Conservation (phyloP, 129 eudicot genomes). For the Centella asiatica region DNA sequence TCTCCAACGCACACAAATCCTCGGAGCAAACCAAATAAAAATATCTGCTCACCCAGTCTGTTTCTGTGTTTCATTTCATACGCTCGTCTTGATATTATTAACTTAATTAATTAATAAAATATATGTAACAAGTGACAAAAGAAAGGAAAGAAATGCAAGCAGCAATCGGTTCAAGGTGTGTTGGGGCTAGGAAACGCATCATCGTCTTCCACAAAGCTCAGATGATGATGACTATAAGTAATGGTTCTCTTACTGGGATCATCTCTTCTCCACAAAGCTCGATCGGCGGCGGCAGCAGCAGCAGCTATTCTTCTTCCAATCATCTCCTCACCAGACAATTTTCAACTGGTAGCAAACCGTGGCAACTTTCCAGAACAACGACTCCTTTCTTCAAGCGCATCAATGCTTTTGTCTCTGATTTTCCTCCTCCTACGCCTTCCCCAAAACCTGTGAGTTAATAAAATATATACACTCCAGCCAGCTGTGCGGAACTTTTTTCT, state of each 20-base stretch:
- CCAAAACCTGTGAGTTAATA: conserved; percentile 39
- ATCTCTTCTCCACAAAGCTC: too few relatives aligned
- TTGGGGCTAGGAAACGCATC: conserved; percentile 22
- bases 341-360: conserved; percentile 19
- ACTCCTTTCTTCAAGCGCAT: conserved; percentile 22
- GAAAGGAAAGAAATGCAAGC: conserved; percentile 28
- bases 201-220: conserved; percentile 11
- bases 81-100: neutral
- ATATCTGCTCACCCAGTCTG: too few relatives aligned
- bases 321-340: conserved; percentile 12
- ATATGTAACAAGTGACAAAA: too few relatives aligned
- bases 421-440: conserved; percentile 34
- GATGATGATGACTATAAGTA: conserved; percentile 4
- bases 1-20: too few relatives aligned
- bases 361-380: conserved; percentile 33
- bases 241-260: too few relatives aligned
- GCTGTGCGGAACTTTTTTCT: neutral
- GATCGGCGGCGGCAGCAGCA: too few relatives aligned
- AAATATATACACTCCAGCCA: too few relatives aligned
- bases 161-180: conserved; percentile 21
- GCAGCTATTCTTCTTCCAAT: conserved; percentile 15
- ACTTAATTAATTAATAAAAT: too few relatives aligned
- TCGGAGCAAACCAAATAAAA: too few relatives aligned
- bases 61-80: neutral
- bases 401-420: conserved; percentile 51